A percentile compares a stretch with the other conserved stretches of the same genome.
phyloP scores from a whole-genome alignment of 2,329 filamentous ascomycete genomes.

The Sarocladium brachiariae region DNA sequence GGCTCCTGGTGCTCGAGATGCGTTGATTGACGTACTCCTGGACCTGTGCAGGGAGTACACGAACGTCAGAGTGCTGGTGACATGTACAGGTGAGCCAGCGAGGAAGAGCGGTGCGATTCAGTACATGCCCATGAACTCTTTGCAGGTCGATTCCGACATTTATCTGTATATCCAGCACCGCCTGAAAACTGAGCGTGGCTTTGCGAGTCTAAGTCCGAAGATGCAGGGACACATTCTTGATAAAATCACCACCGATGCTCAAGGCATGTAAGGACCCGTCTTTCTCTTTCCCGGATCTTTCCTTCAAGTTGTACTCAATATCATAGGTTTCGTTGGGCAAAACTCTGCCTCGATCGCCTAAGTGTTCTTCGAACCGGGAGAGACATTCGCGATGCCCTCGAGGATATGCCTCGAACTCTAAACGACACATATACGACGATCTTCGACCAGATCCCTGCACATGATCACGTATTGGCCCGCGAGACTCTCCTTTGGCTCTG shows the following conservation, averaged over 20 bases:
- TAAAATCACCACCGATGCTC: conserved; percentile 15
- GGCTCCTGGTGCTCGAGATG: conserved; percentile 12
- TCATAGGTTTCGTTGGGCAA: conserved; percentile 22
- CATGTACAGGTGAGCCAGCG: conserved; percentile 15
- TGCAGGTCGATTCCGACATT: conserved; percentile 18
- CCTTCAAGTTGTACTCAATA: neutral
- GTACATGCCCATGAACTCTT: conserved; percentile 14
- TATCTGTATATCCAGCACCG: conserved; percentile 17
- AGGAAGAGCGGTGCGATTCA: conserved; percentile 7
- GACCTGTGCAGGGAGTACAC: conserved; percentile 14
- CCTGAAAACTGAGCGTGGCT: conserved; percentile 14
- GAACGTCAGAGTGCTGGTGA: conserved; percentile 16
- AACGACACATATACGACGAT: conserved; percentile 19
- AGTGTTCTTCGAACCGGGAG: conserved; percentile 16
- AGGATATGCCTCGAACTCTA: conserved; percentile 17
- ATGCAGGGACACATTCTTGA: conserved; percentile 17
- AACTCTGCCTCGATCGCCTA: conserved; percentile 21
- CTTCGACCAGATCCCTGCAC: conserved; percentile 16
- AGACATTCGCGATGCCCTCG: conserved; percentile 16
- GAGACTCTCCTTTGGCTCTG: conserved; percentile 21
- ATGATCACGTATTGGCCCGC: conserved; percentile 18
- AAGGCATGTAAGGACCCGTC: conserved; percentile 18
- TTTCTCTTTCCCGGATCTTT: neutral
- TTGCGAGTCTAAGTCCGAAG: conserved; percentile 14
- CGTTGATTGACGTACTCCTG: conserved; percentile 14